Evolutionary conservation across 2,329 filamentous ascomycete species (phyloP), one percentile per base, ranked within the genome.

Genomic region (Aspergillus sp.): DNA sequence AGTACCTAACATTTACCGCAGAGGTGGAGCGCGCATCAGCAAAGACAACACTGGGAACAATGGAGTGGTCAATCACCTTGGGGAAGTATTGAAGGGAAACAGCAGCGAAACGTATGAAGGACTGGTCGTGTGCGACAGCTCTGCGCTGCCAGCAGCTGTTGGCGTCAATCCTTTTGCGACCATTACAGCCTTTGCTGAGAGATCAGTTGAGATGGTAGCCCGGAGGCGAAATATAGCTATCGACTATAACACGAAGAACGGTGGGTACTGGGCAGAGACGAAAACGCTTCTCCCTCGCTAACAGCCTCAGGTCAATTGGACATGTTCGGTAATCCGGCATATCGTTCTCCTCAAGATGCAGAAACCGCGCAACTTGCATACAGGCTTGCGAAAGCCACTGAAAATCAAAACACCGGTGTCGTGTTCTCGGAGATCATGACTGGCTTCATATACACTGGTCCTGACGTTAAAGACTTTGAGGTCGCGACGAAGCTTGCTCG

Each of bases 141-240:
- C 87, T 2, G 75, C 86, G 0, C 82, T 91, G 15, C 88, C 88
- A 0, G 7, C 12, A 32, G 15, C 25, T 10, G n/a, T 51, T 45
- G 62, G 64, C 2, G 85, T 87, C 3, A 91, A 91, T 67, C 88
- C 88, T 0, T 82, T 89, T 55, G 88, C 88, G 1, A 91, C 88
- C 1, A 90, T 90, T 64, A 84, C 87, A 0, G 88, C 88, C 2
- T 80, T 91, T 19, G 87, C 88, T 0, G 88, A 90, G 73, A 79
- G 88, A 9, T 84, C 84, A 0, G 81, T 89, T 6, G 82, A 85
- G 55, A 70, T 79, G 5, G 83, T 84, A 54, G 79, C 81, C 2
- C 64, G 74, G 55, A 74, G 75, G 8, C 68, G 77, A 6, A 66
- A 68, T 0, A 76, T 87, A 10, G 62, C 59, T 5, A 82, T 88